A percentile compares a stretch with the other conserved stretches of the same genome.
These are phyloP conservation scores for Epichloe elymi DNA, from an alignment of 2,329 filamentous ascomycete species.

Conservation along the genomic window DNA sequence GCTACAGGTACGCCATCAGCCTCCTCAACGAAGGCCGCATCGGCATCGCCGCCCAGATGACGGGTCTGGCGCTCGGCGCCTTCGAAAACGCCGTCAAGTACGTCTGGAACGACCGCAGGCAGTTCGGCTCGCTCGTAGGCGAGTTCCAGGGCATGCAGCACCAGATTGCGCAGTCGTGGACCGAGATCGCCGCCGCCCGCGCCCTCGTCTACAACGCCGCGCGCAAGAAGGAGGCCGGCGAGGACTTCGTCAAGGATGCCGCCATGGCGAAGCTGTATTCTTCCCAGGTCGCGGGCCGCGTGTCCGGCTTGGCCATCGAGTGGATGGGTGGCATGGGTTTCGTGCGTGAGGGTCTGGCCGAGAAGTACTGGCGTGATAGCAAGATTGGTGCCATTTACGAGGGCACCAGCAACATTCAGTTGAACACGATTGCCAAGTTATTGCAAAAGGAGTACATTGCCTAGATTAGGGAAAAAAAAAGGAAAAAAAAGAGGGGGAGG, in stretches of 20 bases:
- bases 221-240: slow-evolving; percentile 93
- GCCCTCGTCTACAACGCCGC: slow-evolving; percentile 92
- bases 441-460: slow-evolving; percentile 48
- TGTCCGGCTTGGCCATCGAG: slow-evolving; percentile 78
- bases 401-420: slow-evolving; percentile 69
- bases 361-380: slow-evolving; percentile 96
- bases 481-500: no score
- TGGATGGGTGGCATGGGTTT: slow-evolving; percentile 99
- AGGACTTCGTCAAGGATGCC: slow-evolving; percentile 89
- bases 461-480: slow-evolving; percentile 10
- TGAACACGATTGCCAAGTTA: slow-evolving; percentile 51
- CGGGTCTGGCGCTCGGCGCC: slow-evolving; percentile 81
- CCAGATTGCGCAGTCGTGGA: slow-evolving; percentile 92
- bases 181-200: slow-evolving; percentile 81
- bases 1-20: slow-evolving; percentile 95
- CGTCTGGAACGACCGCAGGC: slow-evolving; percentile 95
- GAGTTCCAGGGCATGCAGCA: slow-evolving; percentile 99
- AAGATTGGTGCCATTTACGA: slow-evolving; percentile 99
- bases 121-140: slow-evolving; percentile 86
- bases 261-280: slow-evolving; percentile 97
- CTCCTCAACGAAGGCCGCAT: slow-evolving; percentile 94
- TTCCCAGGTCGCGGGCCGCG: slow-evolving; percentile 80
- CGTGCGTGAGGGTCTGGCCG: slow-evolving; percentile 85
- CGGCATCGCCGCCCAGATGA: slow-evolving; percentile 98
- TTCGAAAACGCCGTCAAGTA: slow-evolving; percentile 90